Conservation (phyloP, 495 filamentous ascomycete genomes). For the Trypethelium eluteriae region DNA sequence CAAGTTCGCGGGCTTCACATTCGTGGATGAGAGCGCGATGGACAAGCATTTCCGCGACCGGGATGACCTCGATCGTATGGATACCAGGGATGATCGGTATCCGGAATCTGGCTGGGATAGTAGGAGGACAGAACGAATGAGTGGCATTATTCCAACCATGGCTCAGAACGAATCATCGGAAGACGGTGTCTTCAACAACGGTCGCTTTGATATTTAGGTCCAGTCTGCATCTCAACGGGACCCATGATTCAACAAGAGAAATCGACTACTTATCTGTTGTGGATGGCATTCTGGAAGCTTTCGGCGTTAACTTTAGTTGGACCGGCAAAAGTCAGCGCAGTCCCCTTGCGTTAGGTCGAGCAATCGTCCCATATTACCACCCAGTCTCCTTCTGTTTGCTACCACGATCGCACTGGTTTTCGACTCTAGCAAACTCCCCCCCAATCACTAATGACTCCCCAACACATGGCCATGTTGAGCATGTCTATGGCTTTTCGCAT, state of each 20-base stretch:
- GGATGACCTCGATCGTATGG: constrained; percentile 55
- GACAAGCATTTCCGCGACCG: constrained; percentile 71
- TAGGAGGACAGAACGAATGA: constrained; percentile 31
- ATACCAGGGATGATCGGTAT: constrained; percentile 49
- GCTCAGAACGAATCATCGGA: constrained; percentile 23
- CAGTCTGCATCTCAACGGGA: neutral
- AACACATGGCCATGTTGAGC: neutral
- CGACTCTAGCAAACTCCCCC: neutral
- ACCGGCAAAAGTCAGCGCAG: neutral
- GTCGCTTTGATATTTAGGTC: constrained; percentile 33
- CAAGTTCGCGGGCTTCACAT: constrained; percentile 97
- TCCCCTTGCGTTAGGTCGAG: neutral
- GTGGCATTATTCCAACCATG: constrained; percentile 26
- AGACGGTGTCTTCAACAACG: constrained; percentile 35
- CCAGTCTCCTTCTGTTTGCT: neutral
- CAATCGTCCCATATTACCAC: neutral
- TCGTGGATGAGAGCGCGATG: constrained; percentile 92
- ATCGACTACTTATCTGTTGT: neutral
- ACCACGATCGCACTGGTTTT: neutral
- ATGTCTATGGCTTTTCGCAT: constrained; percentile 2
- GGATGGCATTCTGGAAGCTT: constrained; percentile 4
- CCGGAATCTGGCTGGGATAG: constrained; percentile 25
- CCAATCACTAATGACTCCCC: neutral
- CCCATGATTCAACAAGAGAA: neutral
- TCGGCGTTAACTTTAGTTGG: constrained; percentile 12